Evolutionary conservation across 169 alveolate genomes (phyloP).

Genomic region (Theileria parva): DNA sequence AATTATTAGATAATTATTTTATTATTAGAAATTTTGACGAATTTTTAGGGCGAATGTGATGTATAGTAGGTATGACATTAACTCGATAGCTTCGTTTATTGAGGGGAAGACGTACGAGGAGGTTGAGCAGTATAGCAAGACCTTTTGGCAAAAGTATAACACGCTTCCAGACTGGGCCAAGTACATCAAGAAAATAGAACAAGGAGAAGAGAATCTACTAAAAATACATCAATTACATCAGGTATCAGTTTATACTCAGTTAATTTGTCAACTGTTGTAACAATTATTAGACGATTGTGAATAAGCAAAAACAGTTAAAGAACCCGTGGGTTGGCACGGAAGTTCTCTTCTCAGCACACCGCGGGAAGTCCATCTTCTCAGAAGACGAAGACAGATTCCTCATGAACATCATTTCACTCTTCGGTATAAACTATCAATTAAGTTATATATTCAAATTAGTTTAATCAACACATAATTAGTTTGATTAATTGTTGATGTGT

Average conservation of each 20-base stretch:
- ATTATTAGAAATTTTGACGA: not conserved
- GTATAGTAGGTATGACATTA: conserved; percentile 70
- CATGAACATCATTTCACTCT: conserved; percentile 66
- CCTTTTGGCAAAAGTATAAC: conserved; percentile 68
- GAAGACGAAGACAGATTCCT: conserved; percentile 81
- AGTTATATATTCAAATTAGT: too few relatives aligned
- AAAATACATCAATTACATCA: conserved; percentile 68
- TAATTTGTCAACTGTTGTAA: not conserved
- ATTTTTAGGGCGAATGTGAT: conserved; percentile 63
- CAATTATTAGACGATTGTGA: conserved; percentile 41
- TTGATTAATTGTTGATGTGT: not conserved
- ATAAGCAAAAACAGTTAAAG: conserved; percentile 48
- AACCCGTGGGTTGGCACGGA: conserved; percentile 76
- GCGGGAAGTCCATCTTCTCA: conserved; percentile 70
- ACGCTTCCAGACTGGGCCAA: conserved; percentile 70
- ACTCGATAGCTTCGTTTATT: conserved; percentile 66
- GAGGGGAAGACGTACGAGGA: conserved; percentile 65
- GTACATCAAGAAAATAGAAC: conserved; percentile 68
- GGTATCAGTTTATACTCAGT: conserved; percentile 19
- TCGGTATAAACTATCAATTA: too few relatives aligned
- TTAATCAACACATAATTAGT: too few relatives aligned
- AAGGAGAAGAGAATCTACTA: conserved; percentile 72
- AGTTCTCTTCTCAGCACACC: conserved; percentile 59
- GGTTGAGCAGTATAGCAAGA: conserved; percentile 57
- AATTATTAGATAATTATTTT: not conserved